These are phyloP conservation scores for Alternaria postmessia DNA, from an alignment of 2,329 filamentous ascomycete species.

Conservation along the genomic window DNA sequence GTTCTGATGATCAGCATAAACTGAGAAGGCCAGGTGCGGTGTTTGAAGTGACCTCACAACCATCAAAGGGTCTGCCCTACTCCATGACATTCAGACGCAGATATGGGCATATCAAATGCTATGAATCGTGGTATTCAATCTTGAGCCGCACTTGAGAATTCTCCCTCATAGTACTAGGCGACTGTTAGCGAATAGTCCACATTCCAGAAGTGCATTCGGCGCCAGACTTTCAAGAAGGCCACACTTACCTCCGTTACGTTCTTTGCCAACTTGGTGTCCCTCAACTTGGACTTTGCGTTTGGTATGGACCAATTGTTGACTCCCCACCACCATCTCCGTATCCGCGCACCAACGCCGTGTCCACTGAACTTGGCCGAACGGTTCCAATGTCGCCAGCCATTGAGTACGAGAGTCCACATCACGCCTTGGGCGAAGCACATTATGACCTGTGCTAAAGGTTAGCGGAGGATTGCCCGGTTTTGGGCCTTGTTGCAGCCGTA, in stretches of 20 bases:
- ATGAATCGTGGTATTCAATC: slow-evolving; percentile 15
- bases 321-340: slow-evolving; percentile 92
- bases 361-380: slow-evolving; percentile 78
- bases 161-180: slow-evolving; percentile 37
- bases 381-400: slow-evolving; percentile 93
- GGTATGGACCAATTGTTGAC: slow-evolving; percentile 82
- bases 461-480: background rate
- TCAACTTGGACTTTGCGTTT: slow-evolving; percentile 28
- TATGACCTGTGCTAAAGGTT: slow-evolving; percentile 66
- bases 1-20: background rate
- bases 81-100: background rate
- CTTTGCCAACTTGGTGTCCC: slow-evolving; percentile 42
- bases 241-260: slow-evolving; percentile 49
- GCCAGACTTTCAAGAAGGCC: slow-evolving; percentile 43
- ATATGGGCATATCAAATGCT: slow-evolving; percentile 1
- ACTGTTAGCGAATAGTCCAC: slow-evolving; percentile 19
- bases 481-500: slow-evolving; percentile 49
- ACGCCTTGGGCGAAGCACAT: slow-evolving; percentile 88
- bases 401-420: slow-evolving; percentile 83
- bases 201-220: slow-evolving; percentile 10
- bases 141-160: slow-evolving; percentile 37
- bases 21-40: background rate
- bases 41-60: background rate
- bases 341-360: slow-evolving; percentile 74
- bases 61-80: background rate